Base-by-base conservation (phyloP, 805 yeast genomes). In the Barnettozyma sp. region DNA sequence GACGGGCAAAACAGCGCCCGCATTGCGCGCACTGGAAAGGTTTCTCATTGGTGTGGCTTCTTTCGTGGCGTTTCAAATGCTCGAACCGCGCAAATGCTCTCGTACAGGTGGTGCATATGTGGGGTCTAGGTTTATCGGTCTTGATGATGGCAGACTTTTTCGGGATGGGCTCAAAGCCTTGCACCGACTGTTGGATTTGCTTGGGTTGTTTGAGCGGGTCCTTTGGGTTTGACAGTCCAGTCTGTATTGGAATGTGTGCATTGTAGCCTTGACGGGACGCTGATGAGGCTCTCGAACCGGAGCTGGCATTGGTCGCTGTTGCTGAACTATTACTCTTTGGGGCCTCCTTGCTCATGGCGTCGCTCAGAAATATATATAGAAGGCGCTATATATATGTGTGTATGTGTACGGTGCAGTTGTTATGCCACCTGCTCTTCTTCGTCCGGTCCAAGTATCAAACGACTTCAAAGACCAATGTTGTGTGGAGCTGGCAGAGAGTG, bases 21-120 rank as follows among this genome's bases (percentile, higher is more conserved):
- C 97, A 90, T 7, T 88, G 88, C 2, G 94, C 94, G 62, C 98
- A 90, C 55, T 85, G 92, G 62, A 82, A 90, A 1, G 97, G 97
- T 56, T 87, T 87, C 59, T 88, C 97, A 56, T 88, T 85, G 8
- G 98, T 90, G 57, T 90, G 98, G 1, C 94, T 80, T 26, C 97
- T 66, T 50, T 87, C 94, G 55, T 90, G 98, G 39, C 98, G 77
- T 58, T 84, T 87, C 52, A 92, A 68, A 60, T 90, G 98, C 59
- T 90, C 98, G 33, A 85, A 68, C 36, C 98, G 71, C 2, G 97
- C 98, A 70, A 92, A 92, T 3, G 95, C 95, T 41, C 98, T 70
- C 2, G 97, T 85, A 56, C 98, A 92, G 5, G 85, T 81, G 3
- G 81, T 60, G 57, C 98, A 92, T 9, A 84, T 70, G 54, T 85